Conservation (phyloP, 257 asterid genomes). For the Fraxinus anomala region DNA sequence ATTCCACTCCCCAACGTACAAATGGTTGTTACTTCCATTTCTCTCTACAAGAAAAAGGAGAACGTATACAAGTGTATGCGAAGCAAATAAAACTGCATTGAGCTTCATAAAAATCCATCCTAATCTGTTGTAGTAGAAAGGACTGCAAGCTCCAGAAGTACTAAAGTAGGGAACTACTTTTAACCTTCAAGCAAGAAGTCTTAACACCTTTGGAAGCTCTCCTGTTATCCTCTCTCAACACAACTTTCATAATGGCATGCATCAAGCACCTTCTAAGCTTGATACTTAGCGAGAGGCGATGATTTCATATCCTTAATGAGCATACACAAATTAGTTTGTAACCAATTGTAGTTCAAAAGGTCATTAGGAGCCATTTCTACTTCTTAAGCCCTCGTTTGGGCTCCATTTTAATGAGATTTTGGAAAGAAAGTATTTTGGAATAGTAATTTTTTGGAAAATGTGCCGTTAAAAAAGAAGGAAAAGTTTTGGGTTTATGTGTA, state of each 20-base stretch:
- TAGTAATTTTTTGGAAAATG: too few species aligned
- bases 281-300: not conserved
- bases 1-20: not conserved
- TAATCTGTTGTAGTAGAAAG: not conserved
- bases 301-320: not conserved
- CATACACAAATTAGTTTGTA: not conserved
- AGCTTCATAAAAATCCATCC: not conserved
- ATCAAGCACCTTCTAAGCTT: not conserved
- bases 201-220: not conserved
- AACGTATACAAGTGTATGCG: not conserved
- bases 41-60: not conserved
- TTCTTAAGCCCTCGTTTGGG: not conserved
- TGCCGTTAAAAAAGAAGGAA: too few species aligned
- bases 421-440: too few species aligned
- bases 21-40: conserved; percentile 1
- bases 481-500: too few species aligned
- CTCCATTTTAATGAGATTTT: too few species aligned
- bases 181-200: not conserved
- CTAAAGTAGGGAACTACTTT: not conserved
- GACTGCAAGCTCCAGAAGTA: not conserved
- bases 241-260: not conserved
- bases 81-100: not conserved
- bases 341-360: not conserved
- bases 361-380: not conserved
- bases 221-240: not conserved